phyloP scores from a whole-genome alignment of 257 asterid genomes.

The Solanum lycopersicoides region DNA sequence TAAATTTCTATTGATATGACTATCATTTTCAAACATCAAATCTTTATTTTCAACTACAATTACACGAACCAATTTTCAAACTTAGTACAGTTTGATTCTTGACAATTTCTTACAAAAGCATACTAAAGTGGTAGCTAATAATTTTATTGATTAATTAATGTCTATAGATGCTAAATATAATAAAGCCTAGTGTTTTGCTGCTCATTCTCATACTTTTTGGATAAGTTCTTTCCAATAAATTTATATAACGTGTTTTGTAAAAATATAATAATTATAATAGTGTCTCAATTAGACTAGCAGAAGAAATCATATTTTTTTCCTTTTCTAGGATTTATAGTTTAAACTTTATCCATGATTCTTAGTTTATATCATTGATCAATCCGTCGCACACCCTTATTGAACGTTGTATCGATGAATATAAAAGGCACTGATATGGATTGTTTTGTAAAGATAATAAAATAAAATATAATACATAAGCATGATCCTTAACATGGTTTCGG shows the following conservation, averaged over 20 bases:
- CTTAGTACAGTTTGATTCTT: not conserved
- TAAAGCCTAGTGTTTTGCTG: not conserved
- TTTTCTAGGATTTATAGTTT: not conserved
- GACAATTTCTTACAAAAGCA: not conserved
- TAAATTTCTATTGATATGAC: not conserved
- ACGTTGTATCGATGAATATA: not conserved
- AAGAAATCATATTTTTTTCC: not conserved
- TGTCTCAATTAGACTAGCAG: no score
- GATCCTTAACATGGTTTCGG: no score
- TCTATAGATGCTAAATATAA: not conserved
- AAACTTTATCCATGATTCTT: not conserved
- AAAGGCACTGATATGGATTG: not conserved
- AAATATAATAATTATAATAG: no score
- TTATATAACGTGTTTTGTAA: not conserved
- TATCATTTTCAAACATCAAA: not conserved
- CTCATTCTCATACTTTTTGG: not conserved
- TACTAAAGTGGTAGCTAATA: not conserved
- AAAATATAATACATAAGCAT: no score
- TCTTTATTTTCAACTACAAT: not conserved
- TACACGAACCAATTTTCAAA: not conserved
- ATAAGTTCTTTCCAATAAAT: not conserved
- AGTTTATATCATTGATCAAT: not conserved
- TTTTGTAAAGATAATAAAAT: not conserved
- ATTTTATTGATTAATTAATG: not conserved
- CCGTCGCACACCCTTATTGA: not conserved